These are phyloP conservation scores for Mortierella sp. DNA, from an alignment of 371 early-diverging fungal species.

Conservation along the genomic window DNA sequence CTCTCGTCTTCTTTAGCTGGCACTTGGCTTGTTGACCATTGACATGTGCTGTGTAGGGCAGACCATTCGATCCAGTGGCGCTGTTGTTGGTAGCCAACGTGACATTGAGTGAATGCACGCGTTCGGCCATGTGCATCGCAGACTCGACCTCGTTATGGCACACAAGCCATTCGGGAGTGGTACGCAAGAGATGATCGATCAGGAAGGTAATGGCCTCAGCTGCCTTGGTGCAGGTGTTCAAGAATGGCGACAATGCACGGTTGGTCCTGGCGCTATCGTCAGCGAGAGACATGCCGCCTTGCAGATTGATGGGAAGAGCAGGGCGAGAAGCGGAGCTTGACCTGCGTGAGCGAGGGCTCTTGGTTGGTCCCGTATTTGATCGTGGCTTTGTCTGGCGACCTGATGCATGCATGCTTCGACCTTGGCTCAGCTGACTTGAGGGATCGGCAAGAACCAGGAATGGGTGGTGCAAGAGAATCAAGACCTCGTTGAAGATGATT, in stretches of 20 bases:
- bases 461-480: conserved; percentile 52
- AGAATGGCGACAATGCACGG: conserved; percentile 34
- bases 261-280: conserved; percentile 12
- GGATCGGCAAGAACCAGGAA: conserved; percentile 43
- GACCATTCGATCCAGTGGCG: neutral
- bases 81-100: conserved; percentile 9
- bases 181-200: conserved; percentile 43
- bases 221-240: conserved; percentile 52
- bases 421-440: conserved; percentile 16
- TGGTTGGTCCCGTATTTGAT: conserved; percentile 17
- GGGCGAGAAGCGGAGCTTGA: conserved; percentile 25
- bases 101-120: conserved; percentile 41
- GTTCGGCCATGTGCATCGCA: conserved; percentile 45
- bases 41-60: neutral
- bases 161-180: conserved; percentile 50
- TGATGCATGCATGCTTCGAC: neutral
- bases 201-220: conserved; percentile 52
- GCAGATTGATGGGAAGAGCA: neutral
- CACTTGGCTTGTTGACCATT: conserved; percentile 18
- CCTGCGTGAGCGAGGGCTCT: conserved; percentile 30
- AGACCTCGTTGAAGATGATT: conserved; percentile 51
- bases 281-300: neutral
- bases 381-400: conserved; percentile 20
- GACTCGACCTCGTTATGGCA: conserved; percentile 48
- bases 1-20: conserved; percentile 27